phyloP scores from a whole-genome alignment of 2,329 filamentous ascomycete genomes.

The Colletotrichum spaethianum region DNA sequence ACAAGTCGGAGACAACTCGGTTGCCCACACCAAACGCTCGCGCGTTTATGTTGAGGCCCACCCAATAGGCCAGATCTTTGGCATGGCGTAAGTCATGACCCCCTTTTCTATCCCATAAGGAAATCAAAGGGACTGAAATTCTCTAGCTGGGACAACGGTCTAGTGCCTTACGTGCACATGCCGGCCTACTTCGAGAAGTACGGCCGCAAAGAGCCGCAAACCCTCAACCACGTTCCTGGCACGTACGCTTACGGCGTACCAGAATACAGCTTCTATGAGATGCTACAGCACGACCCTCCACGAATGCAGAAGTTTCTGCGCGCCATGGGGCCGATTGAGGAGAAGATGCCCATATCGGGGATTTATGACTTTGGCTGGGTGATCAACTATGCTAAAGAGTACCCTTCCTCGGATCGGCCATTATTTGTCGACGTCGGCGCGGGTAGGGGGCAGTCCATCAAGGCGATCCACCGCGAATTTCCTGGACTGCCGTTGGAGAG shows the following conservation, averaged over 20 bases:
- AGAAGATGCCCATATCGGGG: slow-evolving; percentile 46
- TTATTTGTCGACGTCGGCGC: slow-evolving; percentile 54
- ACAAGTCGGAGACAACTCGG: slow-evolving; percentile 33
- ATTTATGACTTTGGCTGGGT: slow-evolving; percentile 53
- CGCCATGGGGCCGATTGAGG: slow-evolving; percentile 49
- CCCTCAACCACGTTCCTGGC: slow-evolving; percentile 45
- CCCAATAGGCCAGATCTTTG: slow-evolving; percentile 26
- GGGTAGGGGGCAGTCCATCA: slow-evolving; percentile 48
- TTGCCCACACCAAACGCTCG: slow-evolving; percentile 37
- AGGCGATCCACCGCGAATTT: slow-evolving; percentile 46
- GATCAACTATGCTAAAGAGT: slow-evolving; percentile 14
- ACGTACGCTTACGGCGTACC: slow-evolving; percentile 49
- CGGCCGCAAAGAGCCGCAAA: slow-evolving; percentile 50
- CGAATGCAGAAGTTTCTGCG: slow-evolving; percentile 48
- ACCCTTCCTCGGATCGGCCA: slow-evolving; percentile 30
- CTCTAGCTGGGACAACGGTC: slow-evolving; percentile 30
- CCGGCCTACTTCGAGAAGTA: slow-evolving; percentile 52
- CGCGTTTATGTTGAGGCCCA: slow-evolving; percentile 30
- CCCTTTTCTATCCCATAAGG: too few species aligned
- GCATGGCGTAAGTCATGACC: slow-evolving; percentile 28
- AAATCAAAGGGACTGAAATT: background rate
- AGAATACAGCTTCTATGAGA: slow-evolving; percentile 51
- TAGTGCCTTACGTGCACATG: slow-evolving; percentile 43
- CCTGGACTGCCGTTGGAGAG: slow-evolving; percentile 46
- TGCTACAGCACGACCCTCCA: slow-evolving; percentile 47